Percentiles rank a stretch among this genome's conserved stretches.
phyloP scores from a whole-genome alignment of 305 asterid species.

The Fraxinus paxiana region DNA sequence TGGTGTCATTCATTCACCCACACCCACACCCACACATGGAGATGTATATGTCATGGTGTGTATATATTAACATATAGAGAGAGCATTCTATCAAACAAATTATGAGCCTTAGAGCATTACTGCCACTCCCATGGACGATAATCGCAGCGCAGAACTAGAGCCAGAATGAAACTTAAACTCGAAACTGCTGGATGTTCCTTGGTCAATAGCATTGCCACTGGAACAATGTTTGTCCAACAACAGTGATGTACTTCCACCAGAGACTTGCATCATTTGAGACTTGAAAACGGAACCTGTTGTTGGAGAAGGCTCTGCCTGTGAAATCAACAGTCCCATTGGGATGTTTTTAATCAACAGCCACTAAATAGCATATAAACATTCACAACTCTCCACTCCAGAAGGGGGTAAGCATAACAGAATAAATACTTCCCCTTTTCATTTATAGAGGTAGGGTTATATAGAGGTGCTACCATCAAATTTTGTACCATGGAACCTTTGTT shows the following conservation, averaged over 20 bases:
- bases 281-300: slow-evolving; percentile 90
- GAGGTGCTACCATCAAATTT: slow-evolving; percentile 10
- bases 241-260: slow-evolving; percentile 45
- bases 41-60: neutral
- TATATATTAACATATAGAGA: neutral
- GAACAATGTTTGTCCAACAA: slow-evolving; percentile 38
- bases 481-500: slow-evolving; percentile 6
- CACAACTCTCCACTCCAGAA: neutral
- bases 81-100: slow-evolving; percentile 1
- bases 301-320: slow-evolving; percentile 97
- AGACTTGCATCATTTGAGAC: slow-evolving; percentile 61
- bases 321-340: slow-evolving; percentile 17
- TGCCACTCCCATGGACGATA: slow-evolving; percentile 38
- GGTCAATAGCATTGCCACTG: slow-evolving; percentile 33
- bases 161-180: slow-evolving; percentile 81
- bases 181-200: slow-evolving; percentile 46
- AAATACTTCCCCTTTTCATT: slow-evolving; percentile 5
- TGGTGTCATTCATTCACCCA: neutral
- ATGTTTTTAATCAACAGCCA: slow-evolving; percentile 11
- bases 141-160: slow-evolving; percentile 50
- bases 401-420: neutral
- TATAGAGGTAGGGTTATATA: neutral
- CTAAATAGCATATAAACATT: slow-evolving; percentile 17
- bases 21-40: neutral
- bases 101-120: slow-evolving; percentile 37